A percentile compares a stretch with the other conserved stretches of the same genome.
These are phyloP conservation scores for Antitrichia curtipendula DNA, from an alignment of 225 moss, liverwort and hornwort species.

Conservation along the genomic window DNA sequence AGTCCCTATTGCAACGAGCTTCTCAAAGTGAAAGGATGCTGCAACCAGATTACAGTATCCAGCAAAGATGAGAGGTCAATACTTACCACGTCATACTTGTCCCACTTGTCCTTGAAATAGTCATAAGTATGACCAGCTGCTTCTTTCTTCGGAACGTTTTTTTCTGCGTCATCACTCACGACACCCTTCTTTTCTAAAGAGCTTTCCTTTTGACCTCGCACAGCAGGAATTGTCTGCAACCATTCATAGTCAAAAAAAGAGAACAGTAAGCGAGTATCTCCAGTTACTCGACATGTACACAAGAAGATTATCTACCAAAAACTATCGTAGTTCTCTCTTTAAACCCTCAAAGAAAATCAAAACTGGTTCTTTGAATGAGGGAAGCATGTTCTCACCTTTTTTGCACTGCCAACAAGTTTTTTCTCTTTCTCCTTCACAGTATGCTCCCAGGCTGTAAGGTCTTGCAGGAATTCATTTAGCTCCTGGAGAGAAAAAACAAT, in stretches of 20 bases:
- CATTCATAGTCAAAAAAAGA: neutral
- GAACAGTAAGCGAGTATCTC: neutral
- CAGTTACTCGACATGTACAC: neutral
- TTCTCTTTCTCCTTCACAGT: slow-evolving; percentile 85
- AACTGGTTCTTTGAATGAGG: neutral
- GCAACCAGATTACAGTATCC: neutral
- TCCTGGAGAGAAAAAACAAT: slow-evolving; percentile 38
- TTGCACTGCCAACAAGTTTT: slow-evolving; percentile 22
- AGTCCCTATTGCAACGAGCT: neutral
- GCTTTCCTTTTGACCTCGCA: slow-evolving; percentile 30
- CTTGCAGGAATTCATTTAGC: slow-evolving; percentile 78
- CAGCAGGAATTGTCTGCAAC: slow-evolving; percentile 27
- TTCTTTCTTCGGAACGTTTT: slow-evolving; percentile 2
- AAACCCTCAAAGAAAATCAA: neutral
- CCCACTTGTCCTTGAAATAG: slow-evolving; percentile 70
- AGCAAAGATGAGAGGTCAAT: neutral
- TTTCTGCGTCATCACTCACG: neutral
- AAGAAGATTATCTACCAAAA: neutral
- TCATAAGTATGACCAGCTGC: slow-evolving; percentile 73
- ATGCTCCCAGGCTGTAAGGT: slow-evolving; percentile 82
- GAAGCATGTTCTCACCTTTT: slow-evolving; percentile 11
- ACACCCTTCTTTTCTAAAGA: slow-evolving; percentile 1
- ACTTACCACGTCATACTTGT: slow-evolving; percentile 91
- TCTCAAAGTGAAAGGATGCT: neutral
- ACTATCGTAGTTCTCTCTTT: neutral